Percentiles rank a stretch among this genome's conserved stretches.
phyloP scores from a whole-genome alignment of 495 filamentous ascomycete species.

The Daldinia caldariorum region DNA sequence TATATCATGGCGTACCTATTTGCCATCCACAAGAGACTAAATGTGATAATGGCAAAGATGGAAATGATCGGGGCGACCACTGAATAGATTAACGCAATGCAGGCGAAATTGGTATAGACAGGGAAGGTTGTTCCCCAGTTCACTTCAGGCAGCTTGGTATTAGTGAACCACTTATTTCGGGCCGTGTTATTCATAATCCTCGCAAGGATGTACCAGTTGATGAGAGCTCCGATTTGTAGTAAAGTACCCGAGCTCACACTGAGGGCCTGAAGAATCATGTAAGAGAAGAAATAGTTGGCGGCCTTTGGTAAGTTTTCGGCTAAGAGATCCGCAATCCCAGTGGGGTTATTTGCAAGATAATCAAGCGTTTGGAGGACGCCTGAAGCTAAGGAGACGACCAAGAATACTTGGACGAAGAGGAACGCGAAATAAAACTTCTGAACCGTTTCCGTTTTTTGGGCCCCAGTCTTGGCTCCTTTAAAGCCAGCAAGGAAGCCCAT shows the following conservation, averaged over 20 bases:
- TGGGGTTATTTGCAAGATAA: constrained; percentile 65
- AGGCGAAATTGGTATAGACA: constrained; percentile 93
- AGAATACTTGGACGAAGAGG: constrained; percentile 93
- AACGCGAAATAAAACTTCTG: constrained; percentile 96
- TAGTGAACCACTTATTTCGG: constrained; percentile 86
- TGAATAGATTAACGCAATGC: constrained; percentile 92
- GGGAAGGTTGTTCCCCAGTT: constrained; percentile 96
- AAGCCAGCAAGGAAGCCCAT: constrained; percentile 73
- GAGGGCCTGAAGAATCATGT: constrained; percentile 94
- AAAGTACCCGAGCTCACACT: constrained; percentile 89
- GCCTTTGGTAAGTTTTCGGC: constrained; percentile 86
- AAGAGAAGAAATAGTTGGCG: constrained; percentile 97
- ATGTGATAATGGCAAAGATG: constrained; percentile 93
- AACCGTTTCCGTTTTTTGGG: constrained; percentile 79
- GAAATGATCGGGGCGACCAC: constrained; percentile 91
- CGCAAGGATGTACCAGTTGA: constrained; percentile 82
- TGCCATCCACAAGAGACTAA: constrained; percentile 93
- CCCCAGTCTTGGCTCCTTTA: constrained; percentile 86
- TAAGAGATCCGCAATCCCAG: constrained; percentile 72
- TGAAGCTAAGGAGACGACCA: constrained; percentile 90
- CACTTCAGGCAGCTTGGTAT: constrained; percentile 79
- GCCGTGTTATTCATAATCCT: constrained; percentile 86
- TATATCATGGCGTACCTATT: constrained; percentile 98
- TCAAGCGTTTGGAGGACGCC: constrained; percentile 75
- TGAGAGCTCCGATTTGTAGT: constrained; percentile 79